Conservation (phyloP, 2,329 filamentous ascomycete species). For the Calonectria pseudoturangicola region DNA sequence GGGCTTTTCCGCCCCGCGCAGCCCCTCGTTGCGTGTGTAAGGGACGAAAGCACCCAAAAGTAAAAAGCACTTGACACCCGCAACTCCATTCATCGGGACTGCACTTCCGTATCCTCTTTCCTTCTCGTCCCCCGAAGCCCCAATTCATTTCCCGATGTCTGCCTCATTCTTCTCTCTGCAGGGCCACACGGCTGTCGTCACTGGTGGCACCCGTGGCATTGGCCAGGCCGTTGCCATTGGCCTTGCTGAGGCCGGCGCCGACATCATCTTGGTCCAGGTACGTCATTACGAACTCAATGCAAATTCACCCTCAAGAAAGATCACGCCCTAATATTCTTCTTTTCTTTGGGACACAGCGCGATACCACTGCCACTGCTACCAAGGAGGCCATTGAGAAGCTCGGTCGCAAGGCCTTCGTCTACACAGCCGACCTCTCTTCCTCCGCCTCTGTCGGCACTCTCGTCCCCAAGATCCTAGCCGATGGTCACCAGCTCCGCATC, state of each 20-base stretch:
- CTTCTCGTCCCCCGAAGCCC: background rate
- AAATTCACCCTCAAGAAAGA: constrained; percentile 28
- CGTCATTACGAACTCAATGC: constrained; percentile 11
- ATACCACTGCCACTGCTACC: constrained; percentile 69
- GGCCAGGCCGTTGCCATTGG: constrained; percentile 74
- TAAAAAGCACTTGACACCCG: constrained; percentile 32
- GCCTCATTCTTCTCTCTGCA: constrained; percentile 71
- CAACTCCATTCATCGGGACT: constrained; percentile 29
- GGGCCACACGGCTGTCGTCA: constrained; percentile 74
- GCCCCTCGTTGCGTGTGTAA: constrained; percentile 21
- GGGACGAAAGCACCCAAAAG: constrained; percentile 1
- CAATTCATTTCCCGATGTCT: constrained; percentile 55
- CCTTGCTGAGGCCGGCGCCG: constrained; percentile 75
- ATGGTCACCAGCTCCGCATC: constrained; percentile 81
- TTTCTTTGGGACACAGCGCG: constrained; percentile 59
- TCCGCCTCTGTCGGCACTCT: constrained; percentile 76
- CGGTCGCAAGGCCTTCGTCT: constrained; percentile 80
- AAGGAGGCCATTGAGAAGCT: constrained; percentile 77
- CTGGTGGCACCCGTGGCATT: constrained; percentile 75
- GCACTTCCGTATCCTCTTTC: constrained; percentile 27
- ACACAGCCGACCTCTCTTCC: constrained; percentile 81
- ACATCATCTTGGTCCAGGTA: constrained; percentile 74
- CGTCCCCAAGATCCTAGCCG: constrained; percentile 75
- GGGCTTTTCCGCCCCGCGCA: constrained; percentile 24
- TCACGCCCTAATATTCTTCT: background rate